Conservation (phyloP, 257 asterid species). For the Sherardia arvensis region DNA sequence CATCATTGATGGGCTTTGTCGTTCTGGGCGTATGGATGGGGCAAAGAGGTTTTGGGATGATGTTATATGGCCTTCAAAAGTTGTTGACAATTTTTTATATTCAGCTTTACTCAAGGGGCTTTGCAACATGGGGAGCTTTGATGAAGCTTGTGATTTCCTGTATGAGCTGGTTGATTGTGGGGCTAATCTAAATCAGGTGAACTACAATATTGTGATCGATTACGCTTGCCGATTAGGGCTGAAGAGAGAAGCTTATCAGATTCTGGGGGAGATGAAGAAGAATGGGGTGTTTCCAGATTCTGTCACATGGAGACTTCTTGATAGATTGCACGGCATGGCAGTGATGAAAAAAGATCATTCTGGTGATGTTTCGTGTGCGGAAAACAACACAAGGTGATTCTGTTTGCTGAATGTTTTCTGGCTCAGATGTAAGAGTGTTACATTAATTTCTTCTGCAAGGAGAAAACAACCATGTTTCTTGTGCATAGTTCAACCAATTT, state of each 20-base stretch:
- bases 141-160: conserved; percentile 66
- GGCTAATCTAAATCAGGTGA: conserved; percentile 40
- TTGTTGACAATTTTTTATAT: conserved; percentile 62
- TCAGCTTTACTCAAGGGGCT: conserved; percentile 72
- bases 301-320: conserved; percentile 80
- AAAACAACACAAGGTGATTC: background rate
- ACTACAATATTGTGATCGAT: conserved; percentile 67
- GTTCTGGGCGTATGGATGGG: conserved; percentile 33
- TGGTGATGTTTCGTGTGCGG: background rate
- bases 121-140: conserved; percentile 34
- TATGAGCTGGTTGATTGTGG: conserved; percentile 75
- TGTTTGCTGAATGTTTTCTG: background rate
- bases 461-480: too few relatives aligned
- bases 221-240: conserved; percentile 54
- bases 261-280: conserved; percentile 71
- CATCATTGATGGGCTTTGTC: conserved; percentile 56
- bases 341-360: conserved; percentile 3
- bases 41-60: conserved; percentile 66
- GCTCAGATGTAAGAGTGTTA: background rate
- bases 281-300: conserved; percentile 69
- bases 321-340: conserved; percentile 42
- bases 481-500: too few relatives aligned
- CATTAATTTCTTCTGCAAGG: too few relatives aligned
- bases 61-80: conserved; percentile 58
- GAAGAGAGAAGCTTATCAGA: conserved; percentile 76